Evolutionary conservation across 352 stramenopile genomes (phyloP), one percentile per base, ranked within the genome.

Genomic region (Elongisporangium senticosum): DNA sequence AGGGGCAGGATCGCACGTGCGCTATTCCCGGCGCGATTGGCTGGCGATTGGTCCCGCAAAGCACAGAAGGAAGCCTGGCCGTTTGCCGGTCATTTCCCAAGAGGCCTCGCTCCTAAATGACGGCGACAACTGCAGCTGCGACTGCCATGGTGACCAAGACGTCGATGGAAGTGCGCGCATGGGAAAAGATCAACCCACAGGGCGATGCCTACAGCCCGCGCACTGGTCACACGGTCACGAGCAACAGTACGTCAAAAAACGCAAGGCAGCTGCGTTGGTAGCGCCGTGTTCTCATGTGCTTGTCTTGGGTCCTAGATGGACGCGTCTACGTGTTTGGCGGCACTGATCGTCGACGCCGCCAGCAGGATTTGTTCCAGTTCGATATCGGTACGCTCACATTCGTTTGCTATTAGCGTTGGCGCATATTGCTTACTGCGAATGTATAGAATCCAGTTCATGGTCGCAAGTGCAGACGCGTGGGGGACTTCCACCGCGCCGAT

Each of bases 361-460:
- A 95, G 63, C 84, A 96, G 58, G 86, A 96, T 68, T 63, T 96
- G 21, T 95, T 88, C 64, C 85, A 93, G 53, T 81, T 93, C 53
- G 85, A 96, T 53, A 86, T 85, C 48, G 75, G 77, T 87, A 63
- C 33, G 66, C 62, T 10, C 23, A 5, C 6, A 21, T 11, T 33
- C 11, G 39, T 48, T 55, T 49, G 6, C 20, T 47, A 11, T 55
- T 13, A 37, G 0, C 8, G 6, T 20, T 61, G 3, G 43, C 33
- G 17, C 17, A 19, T 55, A 43, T 47, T 53, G 49, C 5, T 53
- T 21, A 22, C 49, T 24, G 39, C 15, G 28, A 33, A 60, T 3
- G 4, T 28, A 40, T 74, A 63, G 74, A 70, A 7, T 78, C 77
- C 3, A 82, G 74, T 52, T 75, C 66, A 24, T 96, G 87, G 87